These are phyloP conservation scores for Rhynchospora pubera DNA, from an alignment of 176 grass and related monocot species.

Conservation along the genomic window DNA sequence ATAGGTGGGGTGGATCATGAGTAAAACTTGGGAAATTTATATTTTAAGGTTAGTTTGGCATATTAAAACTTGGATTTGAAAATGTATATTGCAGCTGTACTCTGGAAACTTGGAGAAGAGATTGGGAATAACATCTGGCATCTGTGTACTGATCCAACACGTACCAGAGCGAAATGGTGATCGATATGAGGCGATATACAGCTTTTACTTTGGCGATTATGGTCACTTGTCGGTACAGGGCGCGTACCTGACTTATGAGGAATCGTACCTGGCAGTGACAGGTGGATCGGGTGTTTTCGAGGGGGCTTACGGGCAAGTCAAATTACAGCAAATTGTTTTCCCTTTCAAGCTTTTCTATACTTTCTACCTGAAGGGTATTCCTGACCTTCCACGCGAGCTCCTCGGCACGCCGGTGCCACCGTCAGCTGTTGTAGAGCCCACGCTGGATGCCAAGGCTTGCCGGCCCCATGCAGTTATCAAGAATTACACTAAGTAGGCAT, in stretches of 20 bases:
- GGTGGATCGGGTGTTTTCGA: slow-evolving; percentile 75
- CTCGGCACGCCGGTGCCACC: slow-evolving; percentile 73
- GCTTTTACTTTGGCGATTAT: slow-evolving; percentile 86
- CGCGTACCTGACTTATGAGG: slow-evolving; percentile 73
- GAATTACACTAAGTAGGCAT: slow-evolving; percentile 62
- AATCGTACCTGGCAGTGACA: slow-evolving; percentile 60
- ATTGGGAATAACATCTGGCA: slow-evolving; percentile 56
- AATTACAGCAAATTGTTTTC: slow-evolving; percentile 79
- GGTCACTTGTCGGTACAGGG: slow-evolving; percentile 84
- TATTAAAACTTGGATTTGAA: neutral
- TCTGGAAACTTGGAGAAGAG: slow-evolving; percentile 73
- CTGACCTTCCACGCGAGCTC: slow-evolving; percentile 57
- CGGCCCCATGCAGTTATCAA: slow-evolving; percentile 48
- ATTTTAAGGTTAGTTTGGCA: too few relatives aligned
- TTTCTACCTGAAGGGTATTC: slow-evolving; percentile 78
- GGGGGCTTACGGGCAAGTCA: slow-evolving; percentile 72
- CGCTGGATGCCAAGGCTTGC: slow-evolving; percentile 45
- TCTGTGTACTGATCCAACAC: slow-evolving; percentile 80
- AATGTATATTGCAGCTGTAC: slow-evolving; percentile 45
- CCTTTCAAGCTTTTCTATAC: slow-evolving; percentile 93
- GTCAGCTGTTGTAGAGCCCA: slow-evolving; percentile 58
- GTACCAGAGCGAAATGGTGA: slow-evolving; percentile 79
- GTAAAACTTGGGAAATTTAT: too few relatives aligned
- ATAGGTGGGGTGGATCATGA: neutral
- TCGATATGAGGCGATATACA: slow-evolving; percentile 76